Percentiles rank a stretch among this genome's conserved stretches.
Conservation (phyloP, 768 basidiomycete genomes). For the Boletus subcaerulescens region DNA sequence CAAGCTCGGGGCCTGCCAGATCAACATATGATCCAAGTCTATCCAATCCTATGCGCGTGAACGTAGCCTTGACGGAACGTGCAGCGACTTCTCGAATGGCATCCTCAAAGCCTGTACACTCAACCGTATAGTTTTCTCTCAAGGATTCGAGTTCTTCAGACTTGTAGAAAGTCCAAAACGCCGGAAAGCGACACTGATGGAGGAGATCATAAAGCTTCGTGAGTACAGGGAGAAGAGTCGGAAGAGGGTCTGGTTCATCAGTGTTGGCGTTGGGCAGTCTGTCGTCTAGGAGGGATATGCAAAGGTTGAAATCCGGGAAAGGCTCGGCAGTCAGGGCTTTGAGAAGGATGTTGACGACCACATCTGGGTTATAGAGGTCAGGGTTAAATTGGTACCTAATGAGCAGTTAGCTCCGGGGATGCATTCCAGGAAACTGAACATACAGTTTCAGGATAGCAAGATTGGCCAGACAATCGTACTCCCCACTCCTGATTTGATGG, state of each 20-base stretch:
- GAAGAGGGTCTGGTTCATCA: conserved; percentile 82
- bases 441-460: conserved; percentile 92
- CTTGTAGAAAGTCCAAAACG: conserved; percentile 77
- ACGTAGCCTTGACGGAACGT: conserved; percentile 74
- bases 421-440: conserved; percentile 14
- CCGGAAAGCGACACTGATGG: conserved; percentile 82
- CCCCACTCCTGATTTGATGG: conserved; percentile 85
- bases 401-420: background rate
- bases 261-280: conserved; percentile 49
- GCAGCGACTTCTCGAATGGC: conserved; percentile 76
- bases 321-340: conserved; percentile 85
- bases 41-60: conserved; percentile 66
- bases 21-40: conserved; percentile 72
- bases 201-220: conserved; percentile 66
- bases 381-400: conserved; percentile 94
- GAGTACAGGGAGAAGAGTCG: conserved; percentile 64
- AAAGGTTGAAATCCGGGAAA: conserved; percentile 91
- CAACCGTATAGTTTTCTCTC: conserved; percentile 84
- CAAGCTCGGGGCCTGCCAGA: conserved; percentile 59
- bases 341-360: conserved; percentile 91
- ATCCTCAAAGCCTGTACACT: conserved; percentile 80
- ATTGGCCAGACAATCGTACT: conserved; percentile 95
- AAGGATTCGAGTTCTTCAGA: conserved; percentile 68
- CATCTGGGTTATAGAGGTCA: conserved; percentile 88
- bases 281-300: conserved; percentile 88